phyloP scores from a whole-genome alignment of 768 basidiomycete genomes.

The Lentinula raphanica region DNA sequence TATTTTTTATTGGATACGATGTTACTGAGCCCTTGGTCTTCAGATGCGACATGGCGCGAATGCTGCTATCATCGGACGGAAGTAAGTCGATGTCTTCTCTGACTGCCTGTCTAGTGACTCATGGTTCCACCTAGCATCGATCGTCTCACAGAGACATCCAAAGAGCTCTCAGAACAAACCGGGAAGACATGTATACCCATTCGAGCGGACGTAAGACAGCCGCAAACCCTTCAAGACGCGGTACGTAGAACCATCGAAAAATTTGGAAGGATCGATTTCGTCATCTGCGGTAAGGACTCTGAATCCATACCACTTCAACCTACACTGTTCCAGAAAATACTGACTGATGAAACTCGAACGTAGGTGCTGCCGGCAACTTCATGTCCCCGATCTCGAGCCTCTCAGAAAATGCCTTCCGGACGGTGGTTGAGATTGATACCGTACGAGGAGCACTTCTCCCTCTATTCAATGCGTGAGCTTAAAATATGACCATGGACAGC shows the following conservation, averaged over 20 bases:
- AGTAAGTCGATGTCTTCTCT: conserved; percentile 42
- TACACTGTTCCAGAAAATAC: no score
- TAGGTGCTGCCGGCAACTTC: conserved; percentile 96
- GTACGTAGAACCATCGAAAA: conserved; percentile 69
- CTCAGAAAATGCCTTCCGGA: conserved; percentile 86
- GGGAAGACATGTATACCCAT: conserved; percentile 66
- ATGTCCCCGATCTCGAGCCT: conserved; percentile 78
- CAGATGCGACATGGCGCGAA: conserved; percentile 83
- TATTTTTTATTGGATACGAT: neutral
- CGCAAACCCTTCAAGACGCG: conserved; percentile 66
- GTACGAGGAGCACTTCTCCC: conserved; percentile 33
- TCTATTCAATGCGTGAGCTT: no score
- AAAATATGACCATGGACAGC: conserved; percentile 30
- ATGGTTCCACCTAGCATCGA: conserved; percentile 45
- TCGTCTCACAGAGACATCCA: conserved; percentile 62
- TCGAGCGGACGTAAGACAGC: conserved; percentile 80
- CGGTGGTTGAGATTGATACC: conserved; percentile 92
- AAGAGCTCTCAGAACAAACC: conserved; percentile 64
- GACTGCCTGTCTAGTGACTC: conserved; percentile 4
- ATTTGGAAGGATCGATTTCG: conserved; percentile 90
- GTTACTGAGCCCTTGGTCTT: neutral
- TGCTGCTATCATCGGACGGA: conserved; percentile 81
- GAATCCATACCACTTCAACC: no score
- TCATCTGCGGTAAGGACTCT: conserved; percentile 72
- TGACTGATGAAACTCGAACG: no score